Base-by-base conservation (phyloP, 108 stramenopile genomes). In the Nitzschia putrida region DNA sequence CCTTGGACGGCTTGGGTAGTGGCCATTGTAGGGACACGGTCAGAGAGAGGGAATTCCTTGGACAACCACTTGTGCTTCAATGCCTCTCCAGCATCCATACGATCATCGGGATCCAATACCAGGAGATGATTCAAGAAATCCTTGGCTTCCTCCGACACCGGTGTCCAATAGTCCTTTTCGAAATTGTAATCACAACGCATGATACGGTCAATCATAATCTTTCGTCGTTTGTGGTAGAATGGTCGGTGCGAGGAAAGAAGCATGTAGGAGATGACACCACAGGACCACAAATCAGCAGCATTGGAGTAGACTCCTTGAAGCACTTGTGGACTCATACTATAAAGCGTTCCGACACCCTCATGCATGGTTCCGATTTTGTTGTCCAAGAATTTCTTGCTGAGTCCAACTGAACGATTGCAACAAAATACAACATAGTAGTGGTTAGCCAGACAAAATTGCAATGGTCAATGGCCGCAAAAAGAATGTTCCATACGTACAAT, bases 211-310 rank as follows among this genome's bases (percentile, higher is more conserved):
- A 85, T 74, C 66, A 86, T 75, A 12, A 83, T 61, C 38, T 66
- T 66, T 13, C 79, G 67, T 22, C 66, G 72, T 23, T 84, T 83
- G 63, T 77, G 75, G 49, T 80, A 72, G 58, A 92, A 92, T 23
- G 91, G 91, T 57, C 83, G 84, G 26, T 78, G 74, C 22, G 76
- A 66, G 37, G 81, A 79, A 0, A 89, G 57, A 20, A 89, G 49
- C 74, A 89, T 77, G 69, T 78, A 89, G 38, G 83, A 74, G 57
- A 89, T 84, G 13, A 92, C 91, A 41, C 88, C 88, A 23, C 77
- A 66, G 0, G 76, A 66, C 91, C 91, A 95, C 26, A 87, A 54
- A 76, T 98, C 97, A 20, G 91, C 92, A 66, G 90, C 81, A 10
- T 69, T 59, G 0, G 86, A 82, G 61, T 97, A 94, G 6, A 79